Evolutionary conservation across 495 filamentous ascomycete genomes (phyloP).

Genomic region (Usnea hakonensis): DNA sequence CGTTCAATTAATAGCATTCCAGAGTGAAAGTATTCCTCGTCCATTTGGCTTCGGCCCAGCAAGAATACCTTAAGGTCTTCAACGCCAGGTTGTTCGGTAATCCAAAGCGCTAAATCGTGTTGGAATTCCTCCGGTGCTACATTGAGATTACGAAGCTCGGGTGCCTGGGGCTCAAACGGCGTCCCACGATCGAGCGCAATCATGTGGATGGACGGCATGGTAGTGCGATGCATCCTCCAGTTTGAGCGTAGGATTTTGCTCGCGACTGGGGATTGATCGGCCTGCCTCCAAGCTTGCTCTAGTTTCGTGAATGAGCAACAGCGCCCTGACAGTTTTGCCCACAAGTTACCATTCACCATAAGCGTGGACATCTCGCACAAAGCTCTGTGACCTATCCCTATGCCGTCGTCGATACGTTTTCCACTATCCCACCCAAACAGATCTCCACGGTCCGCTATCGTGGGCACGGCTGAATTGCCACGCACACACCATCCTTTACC

Average conservation of each 20-base stretch:
- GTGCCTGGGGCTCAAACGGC: background rate
- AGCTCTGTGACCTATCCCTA: background rate
- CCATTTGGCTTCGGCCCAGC: slow-evolving; percentile 1
- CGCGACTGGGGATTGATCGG: background rate
- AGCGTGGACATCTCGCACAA: background rate
- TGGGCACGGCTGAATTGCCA: background rate
- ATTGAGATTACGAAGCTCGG: background rate
- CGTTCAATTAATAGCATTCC: background rate
- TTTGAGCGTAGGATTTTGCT: slow-evolving; percentile 2
- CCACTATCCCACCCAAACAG: slow-evolving; percentile 3
- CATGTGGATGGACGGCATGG: slow-evolving; percentile 4
- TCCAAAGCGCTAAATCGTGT: background rate
- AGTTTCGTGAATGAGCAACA: background rate
- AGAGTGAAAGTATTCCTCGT: background rate
- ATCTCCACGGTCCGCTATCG: slow-evolving; percentile 1
- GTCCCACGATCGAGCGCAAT: slow-evolving; percentile 6
- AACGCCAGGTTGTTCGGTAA: background rate
- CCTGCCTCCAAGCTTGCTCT: background rate
- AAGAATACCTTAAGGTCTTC: background rate
- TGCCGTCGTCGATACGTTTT: background rate
- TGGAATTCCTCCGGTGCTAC: background rate
- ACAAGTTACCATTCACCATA: background rate
- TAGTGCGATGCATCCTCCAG: slow-evolving; percentile 5
- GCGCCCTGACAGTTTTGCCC: slow-evolving; percentile 1
- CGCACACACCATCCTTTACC: slow-evolving; percentile 6